Evolutionary conservation across 2,329 filamentous ascomycete genomes (phyloP).

Genomic region (Nothophaeocryptopus gaeumannii): DNA sequence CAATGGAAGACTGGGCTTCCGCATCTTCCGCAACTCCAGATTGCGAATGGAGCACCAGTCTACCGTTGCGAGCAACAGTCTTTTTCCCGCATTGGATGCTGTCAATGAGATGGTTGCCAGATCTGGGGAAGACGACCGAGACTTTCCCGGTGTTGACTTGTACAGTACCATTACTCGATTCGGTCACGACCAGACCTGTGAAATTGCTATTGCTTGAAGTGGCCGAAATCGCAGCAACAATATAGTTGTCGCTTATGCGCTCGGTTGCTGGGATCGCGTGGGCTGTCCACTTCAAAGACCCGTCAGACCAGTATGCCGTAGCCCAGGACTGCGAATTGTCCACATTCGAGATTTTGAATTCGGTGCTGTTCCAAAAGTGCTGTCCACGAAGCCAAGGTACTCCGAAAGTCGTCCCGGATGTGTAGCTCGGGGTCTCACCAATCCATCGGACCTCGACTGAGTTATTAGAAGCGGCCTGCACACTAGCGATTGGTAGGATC

Average conservation of each 20-base stretch:
- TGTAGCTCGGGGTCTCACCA: conserved; percentile 17
- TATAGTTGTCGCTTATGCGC: conserved; percentile 44
- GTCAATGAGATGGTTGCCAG: conserved; percentile 33
- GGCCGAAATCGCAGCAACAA: conserved; percentile 35
- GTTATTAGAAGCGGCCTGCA: too few species aligned
- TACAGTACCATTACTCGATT: conserved; percentile 28
- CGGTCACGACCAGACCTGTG: conserved; percentile 26
- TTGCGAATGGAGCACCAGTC: conserved; percentile 54
- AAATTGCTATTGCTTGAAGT: conserved; percentile 20
- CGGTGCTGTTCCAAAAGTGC: conserved; percentile 37
- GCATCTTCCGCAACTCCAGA: conserved; percentile 44
- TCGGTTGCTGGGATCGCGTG: conserved; percentile 53
- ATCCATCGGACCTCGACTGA: conserved; percentile 11
- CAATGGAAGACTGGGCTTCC: conserved; percentile 38
- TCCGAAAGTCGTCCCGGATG: conserved; percentile 39
- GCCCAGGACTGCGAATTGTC: conserved; percentile 52
- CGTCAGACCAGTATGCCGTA: conserved; percentile 60
- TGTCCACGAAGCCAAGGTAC: conserved; percentile 41
- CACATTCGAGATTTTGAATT: conserved; percentile 27
- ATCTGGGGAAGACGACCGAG: conserved; percentile 34
- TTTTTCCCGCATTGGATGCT: conserved; percentile 41
- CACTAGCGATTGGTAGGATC: too few species aligned
- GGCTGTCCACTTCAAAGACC: conserved; percentile 60
- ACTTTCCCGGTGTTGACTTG: conserved; percentile 36
- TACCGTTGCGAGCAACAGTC: conserved; percentile 37